Conservation (phyloP, 305 asterid species). For the Fraxinus sp. region DNA sequence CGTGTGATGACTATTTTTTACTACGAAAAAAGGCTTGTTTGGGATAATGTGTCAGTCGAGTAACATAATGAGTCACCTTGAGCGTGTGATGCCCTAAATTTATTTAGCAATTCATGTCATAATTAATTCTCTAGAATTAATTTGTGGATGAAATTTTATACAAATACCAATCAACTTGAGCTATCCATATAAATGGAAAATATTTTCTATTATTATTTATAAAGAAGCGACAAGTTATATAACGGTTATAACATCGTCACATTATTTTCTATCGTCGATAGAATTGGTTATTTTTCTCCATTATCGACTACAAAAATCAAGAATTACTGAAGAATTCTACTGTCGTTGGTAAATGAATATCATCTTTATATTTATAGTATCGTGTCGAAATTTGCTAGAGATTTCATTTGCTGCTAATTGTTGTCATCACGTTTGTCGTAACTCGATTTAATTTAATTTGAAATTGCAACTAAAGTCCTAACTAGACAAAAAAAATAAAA, state of each 20-base stretch:
- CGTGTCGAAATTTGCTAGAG: not conserved
- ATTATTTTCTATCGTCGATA: not conserved
- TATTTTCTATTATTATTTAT: not conserved
- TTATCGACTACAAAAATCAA: not conserved
- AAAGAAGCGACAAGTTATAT: not conserved
- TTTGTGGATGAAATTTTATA: not conserved
- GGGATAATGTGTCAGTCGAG: not conserved
- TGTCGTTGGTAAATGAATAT: not conserved
- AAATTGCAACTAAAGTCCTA: not conserved
- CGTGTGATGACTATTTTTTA: not conserved
- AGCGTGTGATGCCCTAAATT: not conserved
- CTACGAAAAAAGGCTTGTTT: not conserved
- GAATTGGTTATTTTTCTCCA: not conserved
- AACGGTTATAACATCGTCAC: not conserved
- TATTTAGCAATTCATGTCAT: not conserved
- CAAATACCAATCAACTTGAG: not conserved
- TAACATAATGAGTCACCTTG: not conserved
- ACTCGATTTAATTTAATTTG: not conserved
- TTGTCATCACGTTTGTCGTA: not conserved
- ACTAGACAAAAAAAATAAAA: too few relatives aligned
- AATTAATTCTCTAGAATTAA: not conserved
- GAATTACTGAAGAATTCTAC: not conserved
- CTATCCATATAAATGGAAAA: not conserved
- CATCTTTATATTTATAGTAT: not conserved
- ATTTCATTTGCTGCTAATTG: not conserved